A percentile compares a stretch with the other conserved stretches of the same genome.
Evolutionary conservation across 2,329 filamentous ascomycete genomes (phyloP).

Genomic region (Fusarium duplospermum): DNA sequence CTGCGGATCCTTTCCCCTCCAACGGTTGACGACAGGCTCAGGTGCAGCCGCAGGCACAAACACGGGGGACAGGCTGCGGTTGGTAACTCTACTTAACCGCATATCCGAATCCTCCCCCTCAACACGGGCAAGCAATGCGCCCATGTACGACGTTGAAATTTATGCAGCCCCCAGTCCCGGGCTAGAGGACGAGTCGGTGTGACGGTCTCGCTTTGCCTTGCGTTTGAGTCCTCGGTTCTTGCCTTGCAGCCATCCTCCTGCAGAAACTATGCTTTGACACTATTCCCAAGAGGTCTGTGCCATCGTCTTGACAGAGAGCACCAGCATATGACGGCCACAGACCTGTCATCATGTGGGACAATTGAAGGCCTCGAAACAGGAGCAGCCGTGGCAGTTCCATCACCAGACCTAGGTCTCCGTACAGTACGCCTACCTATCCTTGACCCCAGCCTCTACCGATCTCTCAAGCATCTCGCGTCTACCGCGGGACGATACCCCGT

Average conservation of each 20-base stretch:
- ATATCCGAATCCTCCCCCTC: conserved; percentile 28
- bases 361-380: conserved; percentile 13
- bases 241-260: conserved; percentile 37
- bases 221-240: conserved; percentile 38
- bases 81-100: conserved; percentile 6
- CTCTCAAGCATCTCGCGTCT: conserved; percentile 14
- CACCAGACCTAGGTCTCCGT: neutral
- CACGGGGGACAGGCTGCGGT: conserved; percentile 10
- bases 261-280: conserved; percentile 6
- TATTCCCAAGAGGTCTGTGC: conserved; percentile 19
- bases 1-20: conserved; percentile 33
- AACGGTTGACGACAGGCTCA: conserved; percentile 35
- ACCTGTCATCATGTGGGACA: conserved; percentile 17
- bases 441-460: neutral
- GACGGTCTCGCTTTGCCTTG: conserved; percentile 36
- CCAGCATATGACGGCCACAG: conserved; percentile 17
- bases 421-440: neutral
- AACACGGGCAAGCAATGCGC: conserved; percentile 21
- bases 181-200: conserved; percentile 43
- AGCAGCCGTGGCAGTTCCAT: neutral
- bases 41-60: conserved; percentile 10
- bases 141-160: conserved; percentile 41
- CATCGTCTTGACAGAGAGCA: conserved; percentile 23
- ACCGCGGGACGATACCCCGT: conserved; percentile 10
- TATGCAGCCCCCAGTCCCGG: conserved; percentile 41